phyloP scores from a whole-genome alignment of 2,329 filamentous ascomycete species.

The Epichloe scottii region DNA sequence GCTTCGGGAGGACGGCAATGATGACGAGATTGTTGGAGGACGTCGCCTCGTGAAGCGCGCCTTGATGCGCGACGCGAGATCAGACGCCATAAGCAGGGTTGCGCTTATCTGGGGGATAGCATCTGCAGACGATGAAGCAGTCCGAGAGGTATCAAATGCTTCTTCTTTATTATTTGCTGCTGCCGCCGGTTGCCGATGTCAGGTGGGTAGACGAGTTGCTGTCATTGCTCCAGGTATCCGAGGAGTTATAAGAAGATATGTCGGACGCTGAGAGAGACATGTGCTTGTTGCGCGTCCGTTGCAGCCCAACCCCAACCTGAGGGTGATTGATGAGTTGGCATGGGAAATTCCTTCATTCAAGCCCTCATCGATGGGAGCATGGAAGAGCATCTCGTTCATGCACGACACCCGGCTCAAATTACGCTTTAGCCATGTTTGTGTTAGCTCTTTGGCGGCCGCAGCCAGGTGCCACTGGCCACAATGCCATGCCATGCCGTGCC shows the following conservation, averaged over 20 bases:
- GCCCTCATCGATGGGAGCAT: background rate
- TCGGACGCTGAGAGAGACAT: background rate
- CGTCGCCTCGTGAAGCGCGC: constrained; percentile 31
- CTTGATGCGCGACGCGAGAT: constrained; percentile 34
- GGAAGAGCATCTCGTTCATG: background rate
- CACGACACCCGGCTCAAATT: background rate
- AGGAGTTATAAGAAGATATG: background rate
- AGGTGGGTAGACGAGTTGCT: background rate
- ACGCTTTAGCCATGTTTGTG: background rate
- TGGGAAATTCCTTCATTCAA: background rate
- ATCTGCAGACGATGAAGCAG: background rate
- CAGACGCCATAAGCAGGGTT: constrained; percentile 24
- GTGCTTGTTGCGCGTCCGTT: background rate
- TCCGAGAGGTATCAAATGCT: background rate
- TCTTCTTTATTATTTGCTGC: background rate
- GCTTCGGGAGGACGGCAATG: constrained; percentile 22
- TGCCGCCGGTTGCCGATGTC: background rate
- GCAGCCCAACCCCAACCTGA: background rate
- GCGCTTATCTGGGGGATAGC: constrained; percentile 3
- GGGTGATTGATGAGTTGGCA: background rate
- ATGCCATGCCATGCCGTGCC: background rate
- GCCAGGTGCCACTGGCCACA: background rate
- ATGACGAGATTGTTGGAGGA: constrained; percentile 27
- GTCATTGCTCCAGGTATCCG: background rate
- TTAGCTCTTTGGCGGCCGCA: background rate